Percentiles rank a stretch among this genome's conserved stretches.
These are phyloP conservation scores for Cystobasidiopsis lactophilus DNA, from an alignment of 768 basidiomycete genomes.

Conservation along the genomic window DNA sequence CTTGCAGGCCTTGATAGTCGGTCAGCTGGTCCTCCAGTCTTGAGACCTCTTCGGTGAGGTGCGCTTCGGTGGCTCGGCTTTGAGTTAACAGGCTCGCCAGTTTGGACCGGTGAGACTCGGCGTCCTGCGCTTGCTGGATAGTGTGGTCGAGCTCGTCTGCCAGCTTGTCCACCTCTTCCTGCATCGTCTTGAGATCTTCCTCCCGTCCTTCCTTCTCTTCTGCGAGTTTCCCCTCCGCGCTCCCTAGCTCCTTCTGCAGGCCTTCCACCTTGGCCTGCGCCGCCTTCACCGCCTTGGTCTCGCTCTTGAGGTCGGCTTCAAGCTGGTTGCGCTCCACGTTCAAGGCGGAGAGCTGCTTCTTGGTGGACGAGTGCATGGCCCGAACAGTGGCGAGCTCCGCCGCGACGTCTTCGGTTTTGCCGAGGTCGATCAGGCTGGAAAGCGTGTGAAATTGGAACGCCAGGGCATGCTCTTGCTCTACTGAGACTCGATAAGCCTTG, in stretches of 20 bases:
- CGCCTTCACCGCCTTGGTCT: no score
- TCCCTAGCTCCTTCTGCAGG: conserved; percentile 29
- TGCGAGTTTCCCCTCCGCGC: conserved; percentile 33
- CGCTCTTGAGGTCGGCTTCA: no score
- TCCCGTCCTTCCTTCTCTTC: conserved; percentile 30
- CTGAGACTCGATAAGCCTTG: background rate
- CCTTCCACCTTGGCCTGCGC: no score
- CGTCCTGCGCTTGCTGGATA: background rate
- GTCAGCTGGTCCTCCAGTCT: conserved; percentile 22
- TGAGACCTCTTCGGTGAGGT: conserved; percentile 44
- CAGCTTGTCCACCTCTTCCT: conserved; percentile 4
- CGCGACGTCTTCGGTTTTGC: no score
- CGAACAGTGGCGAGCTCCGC: no score
- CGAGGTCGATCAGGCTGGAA: no score
- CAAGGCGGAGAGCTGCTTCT: no score
- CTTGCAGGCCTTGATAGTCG: background rate
- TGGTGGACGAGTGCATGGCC: no score
- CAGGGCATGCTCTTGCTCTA: background rate
- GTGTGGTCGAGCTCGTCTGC: background rate
- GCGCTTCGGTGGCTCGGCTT: conserved; percentile 33
- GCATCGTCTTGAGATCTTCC: conserved; percentile 1
- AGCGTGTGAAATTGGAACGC: no score
- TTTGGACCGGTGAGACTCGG: background rate
- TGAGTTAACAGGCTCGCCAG: conserved; percentile 9
- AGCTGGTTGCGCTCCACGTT: no score